Base-by-base conservation (phyloP, 73 alveolate genomes). In the Stentor coeruleus region DNA sequence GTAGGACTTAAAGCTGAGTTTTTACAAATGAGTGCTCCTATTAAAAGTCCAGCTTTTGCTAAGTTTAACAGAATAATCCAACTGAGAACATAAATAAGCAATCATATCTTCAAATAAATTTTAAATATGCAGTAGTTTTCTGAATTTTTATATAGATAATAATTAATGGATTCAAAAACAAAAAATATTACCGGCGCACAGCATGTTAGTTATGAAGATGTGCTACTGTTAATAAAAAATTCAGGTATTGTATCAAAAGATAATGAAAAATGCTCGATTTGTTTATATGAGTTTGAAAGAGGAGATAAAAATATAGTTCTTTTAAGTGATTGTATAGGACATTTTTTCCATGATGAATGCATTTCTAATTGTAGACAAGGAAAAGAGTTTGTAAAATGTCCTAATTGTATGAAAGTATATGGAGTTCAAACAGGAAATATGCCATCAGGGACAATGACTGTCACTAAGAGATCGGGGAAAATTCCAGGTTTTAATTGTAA, bases 381-480 rank as follows among this genome's bases (percentile, higher is more conserved):
- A 3, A 81, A 60, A 15, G 36, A 60, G 58, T 35, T 77, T 42
- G 87, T 86, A n/a, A 39, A 86, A 86, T 86, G 92, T 41, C 92
- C 92, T 15, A 73, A 82, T 73, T 86, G 92, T 42, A 59, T 82
- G 30, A 84, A 74, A 33, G 89, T 93, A 3, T 93, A 93, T 87
- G 98, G 98, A 0, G 84, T 82, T 38, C 57, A 85, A 86, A 86
- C 90, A 82, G 92, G 87, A 57, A 58, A 81, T 55, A 60, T 60
- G 80, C 80, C 80, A 60, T 14, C 11, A 60, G 80, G 80, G 89
- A 85, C 6, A 97, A 96, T 3, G 97, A 92, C 30, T 85, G 81
- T 87, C 97, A 96, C 2, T 77, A 76, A 6, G 97, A 96, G 6
- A 58, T 0, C 81, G 57, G n/a, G 20, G 0, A 94, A 93, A 39